Evolutionary conservation across 2,329 filamentous ascomycete genomes (phyloP), one percentile per base, ranked within the genome.

Genomic region (Claviceps capensis): DNA sequence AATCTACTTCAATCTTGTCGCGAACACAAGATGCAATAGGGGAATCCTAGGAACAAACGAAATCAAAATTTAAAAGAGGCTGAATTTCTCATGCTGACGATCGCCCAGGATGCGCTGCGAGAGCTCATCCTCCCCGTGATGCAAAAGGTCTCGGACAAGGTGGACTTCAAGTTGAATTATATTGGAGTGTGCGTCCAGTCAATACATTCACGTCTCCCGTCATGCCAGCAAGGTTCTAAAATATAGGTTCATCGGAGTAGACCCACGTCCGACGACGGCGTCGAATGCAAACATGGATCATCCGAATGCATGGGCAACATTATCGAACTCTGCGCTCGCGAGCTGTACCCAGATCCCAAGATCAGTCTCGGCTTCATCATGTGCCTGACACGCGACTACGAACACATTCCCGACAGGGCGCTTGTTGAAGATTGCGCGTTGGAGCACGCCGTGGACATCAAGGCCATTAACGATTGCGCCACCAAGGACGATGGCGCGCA

Each of bases 271-370:
- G 85, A 93, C 60, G 87, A 90, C 60, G 90, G 88, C 51, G 83
- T 97, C 54, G 74, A 81, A 37, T 98, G 93, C 73, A 91, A 76
- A 70, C 93, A 98, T 66, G 93, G 93, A 7, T 86, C 89, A 5
- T 77, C 76, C 43, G 93, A 98, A 70, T 98, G 78, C 67, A 80
- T 97, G 61, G 93, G 93, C 55, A 89, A 98, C 70, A 95, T 95
- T 65, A 75, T 98, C 67, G 85, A 95, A 66, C 84, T 98, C 48
- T 98, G 93, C 70, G 90, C 90, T 37, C 83, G 83, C 54, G 75
- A 85, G 56, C 76, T 93, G 36, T 93, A 93, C 63, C 86, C 87
- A 34, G 82, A 90, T 58, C 86, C 87, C 36, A 93, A 95, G 69
- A 86, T 83, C 57, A 90, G 85, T 61, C 81, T 98, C 22, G 91